Base-by-base conservation (phyloP, 306 rosid genomes). In the Dryas alaskensis region DNA sequence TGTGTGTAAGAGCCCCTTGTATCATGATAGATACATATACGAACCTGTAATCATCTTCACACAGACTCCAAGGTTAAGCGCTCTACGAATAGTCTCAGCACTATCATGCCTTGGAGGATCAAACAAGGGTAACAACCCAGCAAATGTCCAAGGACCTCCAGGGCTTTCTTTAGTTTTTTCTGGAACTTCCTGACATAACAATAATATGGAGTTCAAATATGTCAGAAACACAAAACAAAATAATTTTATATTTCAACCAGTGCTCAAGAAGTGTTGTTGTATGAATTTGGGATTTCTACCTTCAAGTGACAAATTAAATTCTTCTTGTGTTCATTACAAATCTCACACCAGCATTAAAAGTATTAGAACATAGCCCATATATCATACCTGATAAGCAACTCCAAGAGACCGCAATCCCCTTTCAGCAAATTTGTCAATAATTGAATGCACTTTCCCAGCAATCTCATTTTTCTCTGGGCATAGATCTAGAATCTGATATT, bases 21-120 rank as follows among this genome's bases (percentile, higher is more conserved):
- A 10, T 48, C 39, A 22, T 54, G 12, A 70, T 37, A 54, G 50
- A 22, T 44, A 27, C 43, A 40, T 10, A 3, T 48, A 10, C 17
- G 67, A 84, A 91, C 97, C 97, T 76, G 97, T 92, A 79, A 92
- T 92, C 97, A 92, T 92, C 87, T 92, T 92, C 73, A 92, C 97
- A 61, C 87, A 77, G 42, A 92, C 97, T 74, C 97, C 97, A 58
- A 92, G 96, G 80, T 87, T 80, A 70, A 92, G 97, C 7, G 97
- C 97, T 80, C 92, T 89, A 0, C 86, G 89, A 61, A 92, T 92
- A 76, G 97, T 91, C 86, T 91, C 97, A 10, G 95, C 97, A 75
- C 97, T 92, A 60, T 92, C 97, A 71, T 89, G 97, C 79, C 97
- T 86, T 13, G 96, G 97, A 48, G 97, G 96, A 83, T 92, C 97